These are phyloP conservation scores for Coemansia sp. DNA, from an alignment of 192 early-diverging fungal genomes.

Conservation along the genomic window DNA sequence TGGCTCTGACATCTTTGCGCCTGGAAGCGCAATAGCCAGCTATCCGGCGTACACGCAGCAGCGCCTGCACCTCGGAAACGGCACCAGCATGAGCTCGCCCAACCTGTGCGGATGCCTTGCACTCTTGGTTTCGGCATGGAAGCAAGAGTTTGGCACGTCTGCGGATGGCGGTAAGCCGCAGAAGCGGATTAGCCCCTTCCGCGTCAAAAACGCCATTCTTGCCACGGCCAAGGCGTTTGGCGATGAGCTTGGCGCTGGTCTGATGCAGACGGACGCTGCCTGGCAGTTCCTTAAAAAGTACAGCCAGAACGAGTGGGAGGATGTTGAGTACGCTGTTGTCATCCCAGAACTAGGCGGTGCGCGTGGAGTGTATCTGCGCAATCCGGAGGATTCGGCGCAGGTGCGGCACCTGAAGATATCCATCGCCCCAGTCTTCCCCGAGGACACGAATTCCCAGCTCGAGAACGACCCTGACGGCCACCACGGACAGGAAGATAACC, in stretches of 20 bases:
- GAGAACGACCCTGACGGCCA: slow-evolving; percentile 62
- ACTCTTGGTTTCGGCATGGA: slow-evolving; percentile 83
- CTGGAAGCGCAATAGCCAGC: slow-evolving; percentile 90
- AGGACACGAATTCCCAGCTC: slow-evolving; percentile 58
- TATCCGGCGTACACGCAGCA: slow-evolving; percentile 79
- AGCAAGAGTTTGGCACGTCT: slow-evolving; percentile 44
- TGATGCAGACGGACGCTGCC: slow-evolving; percentile 85
- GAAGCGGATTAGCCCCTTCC: slow-evolving; percentile 66
- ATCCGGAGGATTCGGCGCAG: slow-evolving; percentile 66
- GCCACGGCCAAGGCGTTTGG: slow-evolving; percentile 74
- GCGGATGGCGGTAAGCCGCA: background rate
- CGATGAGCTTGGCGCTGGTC: slow-evolving; percentile 72
- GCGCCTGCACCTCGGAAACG: slow-evolving; percentile 79
- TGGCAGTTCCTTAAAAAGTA: slow-evolving; percentile 75
- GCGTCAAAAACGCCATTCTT: slow-evolving; percentile 75
- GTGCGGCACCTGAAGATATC: slow-evolving; percentile 58
- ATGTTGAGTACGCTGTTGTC: slow-evolving; percentile 65
- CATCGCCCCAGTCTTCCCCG: slow-evolving; percentile 32
- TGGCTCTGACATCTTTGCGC: slow-evolving; percentile 80
- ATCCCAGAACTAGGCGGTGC: slow-evolving; percentile 10
- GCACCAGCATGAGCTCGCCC: slow-evolving; percentile 93
- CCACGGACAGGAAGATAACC: slow-evolving; percentile 57
- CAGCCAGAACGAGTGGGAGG: slow-evolving; percentile 58
- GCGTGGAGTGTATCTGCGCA: slow-evolving; percentile 85
- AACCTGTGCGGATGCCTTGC: slow-evolving; percentile 87